phyloP scores from a whole-genome alignment of 2,329 filamentous ascomycete genomes.

The Colletotrichum eleusines region DNA sequence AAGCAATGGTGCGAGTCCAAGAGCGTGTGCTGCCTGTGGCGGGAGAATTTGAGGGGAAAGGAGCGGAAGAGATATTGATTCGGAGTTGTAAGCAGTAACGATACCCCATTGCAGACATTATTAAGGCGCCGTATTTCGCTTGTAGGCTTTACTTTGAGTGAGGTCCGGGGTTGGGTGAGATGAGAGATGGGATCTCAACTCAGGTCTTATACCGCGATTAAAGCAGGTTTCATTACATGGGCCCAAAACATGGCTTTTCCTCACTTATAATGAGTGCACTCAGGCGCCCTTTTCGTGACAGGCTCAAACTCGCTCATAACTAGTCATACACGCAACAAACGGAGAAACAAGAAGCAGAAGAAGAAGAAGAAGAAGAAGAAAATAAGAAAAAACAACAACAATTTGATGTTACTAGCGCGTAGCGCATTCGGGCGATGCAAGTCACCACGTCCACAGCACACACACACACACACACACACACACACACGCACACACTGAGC shows the following conservation, averaged over 20 bases:
- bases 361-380: not conserved
- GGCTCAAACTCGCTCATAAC: not conserved
- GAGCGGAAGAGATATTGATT: constrained; percentile 62
- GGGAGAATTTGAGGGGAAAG: constrained; percentile 64
- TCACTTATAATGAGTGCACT: not conserved
- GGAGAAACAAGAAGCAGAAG: not conserved
- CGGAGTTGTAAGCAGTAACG: constrained; percentile 8
- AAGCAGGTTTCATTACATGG: not conserved
- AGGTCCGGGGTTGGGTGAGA: not conserved
- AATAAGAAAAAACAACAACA: too few species aligned
- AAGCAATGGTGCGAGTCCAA: constrained; percentile 92
- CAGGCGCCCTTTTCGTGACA: not conserved
- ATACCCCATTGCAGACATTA: constrained; percentile 36
- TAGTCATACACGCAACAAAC: too few species aligned
- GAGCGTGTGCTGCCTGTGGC: constrained; percentile 87
- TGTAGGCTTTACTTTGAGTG: not conserved
- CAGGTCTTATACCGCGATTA: not conserved
- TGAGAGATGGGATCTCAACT: not conserved
- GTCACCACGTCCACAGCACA: constrained; percentile 6
- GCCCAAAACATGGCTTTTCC: not conserved
- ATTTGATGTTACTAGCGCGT: constrained; percentile 3
- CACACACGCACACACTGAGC: constrained; percentile 9
- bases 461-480: not conserved
- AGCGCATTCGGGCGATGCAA: not conserved
- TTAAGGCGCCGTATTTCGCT: not conserved